A percentile compares a stretch with the other conserved stretches of the same genome.
Conservation (phyloP, 73 alveolate species). For the Durusdinium trenchii region DNA sequence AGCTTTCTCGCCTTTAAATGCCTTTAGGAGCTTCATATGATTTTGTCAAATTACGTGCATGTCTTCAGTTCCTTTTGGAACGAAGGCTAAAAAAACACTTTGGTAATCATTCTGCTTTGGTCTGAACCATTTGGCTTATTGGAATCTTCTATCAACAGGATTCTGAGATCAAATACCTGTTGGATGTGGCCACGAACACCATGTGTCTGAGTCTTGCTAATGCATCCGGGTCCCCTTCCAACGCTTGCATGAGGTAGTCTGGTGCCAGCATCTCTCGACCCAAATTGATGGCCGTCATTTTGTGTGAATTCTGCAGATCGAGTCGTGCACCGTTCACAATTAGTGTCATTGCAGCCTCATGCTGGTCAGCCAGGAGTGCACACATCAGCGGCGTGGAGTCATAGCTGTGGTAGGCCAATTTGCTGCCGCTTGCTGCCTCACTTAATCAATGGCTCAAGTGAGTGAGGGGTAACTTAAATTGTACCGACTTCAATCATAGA, state of each 20-base stretch:
- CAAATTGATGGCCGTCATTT: neutral
- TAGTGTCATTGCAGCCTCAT: neutral
- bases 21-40: no score
- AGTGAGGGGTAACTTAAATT: no score
- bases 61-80: no score
- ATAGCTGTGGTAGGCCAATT: neutral
- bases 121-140: no score
- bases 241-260: neutral
- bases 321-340: neutral
- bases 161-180: neutral
- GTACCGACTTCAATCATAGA: no score
- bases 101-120: no score
- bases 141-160: no score
- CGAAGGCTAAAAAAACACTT: no score
- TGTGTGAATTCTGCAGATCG: neutral
- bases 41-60: no score
- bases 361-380: neutral
- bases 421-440: neutral
- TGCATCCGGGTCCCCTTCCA: neutral
- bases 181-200: neutral
- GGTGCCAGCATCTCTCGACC: neutral
- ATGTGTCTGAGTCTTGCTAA: neutral
- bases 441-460: no score
- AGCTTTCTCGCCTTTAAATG: no score
- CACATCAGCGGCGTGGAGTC: neutral